Conservation (phyloP, 169 alveolate species). For the Plasmodium gallinaceum region DNA sequence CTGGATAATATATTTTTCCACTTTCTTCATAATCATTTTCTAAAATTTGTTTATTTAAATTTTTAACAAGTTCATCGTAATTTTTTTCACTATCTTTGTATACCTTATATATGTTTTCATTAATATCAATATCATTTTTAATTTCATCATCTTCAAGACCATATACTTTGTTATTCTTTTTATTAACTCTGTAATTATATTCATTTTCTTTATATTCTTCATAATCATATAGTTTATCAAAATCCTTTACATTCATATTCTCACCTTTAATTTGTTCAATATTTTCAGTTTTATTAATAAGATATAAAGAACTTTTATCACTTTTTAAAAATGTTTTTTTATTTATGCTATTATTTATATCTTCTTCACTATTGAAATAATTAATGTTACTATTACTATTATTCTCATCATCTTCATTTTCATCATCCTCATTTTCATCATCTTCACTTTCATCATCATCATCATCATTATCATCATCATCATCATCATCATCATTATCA, state of each 20-base stretch:
- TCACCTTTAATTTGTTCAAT: background rate
- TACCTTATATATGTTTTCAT: background rate
- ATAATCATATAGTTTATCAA: background rate
- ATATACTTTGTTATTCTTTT: background rate
- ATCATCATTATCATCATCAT: conserved; percentile 14
- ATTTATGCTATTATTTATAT: background rate
- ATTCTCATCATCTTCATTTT: background rate
- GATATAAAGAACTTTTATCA: too few species aligned
- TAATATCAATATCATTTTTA: background rate
- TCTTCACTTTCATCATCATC: background rate
- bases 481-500: background rate
- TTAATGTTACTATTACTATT: background rate
- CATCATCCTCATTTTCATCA: background rate
- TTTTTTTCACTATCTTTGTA: background rate
- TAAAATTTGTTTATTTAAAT: background rate
- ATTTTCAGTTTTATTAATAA: too few species aligned
- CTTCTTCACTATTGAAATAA: background rate
- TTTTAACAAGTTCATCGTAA: background rate
- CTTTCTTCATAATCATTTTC: background rate
- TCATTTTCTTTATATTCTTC: conserved; percentile 5
- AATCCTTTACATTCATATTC: background rate
- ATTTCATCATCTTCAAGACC: background rate
- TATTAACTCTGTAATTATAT: background rate
- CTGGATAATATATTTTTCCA: background rate
- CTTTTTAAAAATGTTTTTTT: too few species aligned